phyloP scores from a whole-genome alignment of 202 grass and related monocot genomes.

The Panicum virgatum region DNA sequence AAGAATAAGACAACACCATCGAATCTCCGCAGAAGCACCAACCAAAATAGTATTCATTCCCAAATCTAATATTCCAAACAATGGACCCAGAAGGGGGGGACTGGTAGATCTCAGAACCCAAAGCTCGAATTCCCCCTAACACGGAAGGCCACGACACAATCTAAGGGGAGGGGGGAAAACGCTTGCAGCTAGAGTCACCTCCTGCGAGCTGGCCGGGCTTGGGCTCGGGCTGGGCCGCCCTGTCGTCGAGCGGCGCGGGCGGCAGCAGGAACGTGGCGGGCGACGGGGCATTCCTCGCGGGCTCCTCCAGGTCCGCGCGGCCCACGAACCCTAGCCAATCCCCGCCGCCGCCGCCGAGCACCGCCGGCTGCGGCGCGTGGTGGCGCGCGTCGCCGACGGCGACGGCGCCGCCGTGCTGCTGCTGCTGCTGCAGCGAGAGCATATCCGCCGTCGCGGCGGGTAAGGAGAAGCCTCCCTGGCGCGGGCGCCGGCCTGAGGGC shows the following conservation, averaged over 20 bases:
- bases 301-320: slow-evolving; percentile 13
- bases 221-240: slow-evolving; percentile 29
- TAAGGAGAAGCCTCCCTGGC: slow-evolving; percentile 19
- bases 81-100: background rate
- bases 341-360: background rate
- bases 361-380: slow-evolving; percentile 28
- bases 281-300: slow-evolving; percentile 22
- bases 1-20: background rate
- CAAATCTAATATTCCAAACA: slow-evolving; percentile 4
- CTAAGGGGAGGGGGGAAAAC: background rate
- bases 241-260: slow-evolving; percentile 30
- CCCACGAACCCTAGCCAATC: slow-evolving; percentile 41
- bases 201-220: slow-evolving; percentile 42
- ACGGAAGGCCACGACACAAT: background rate
- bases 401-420: background rate
- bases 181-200: slow-evolving; percentile 30
- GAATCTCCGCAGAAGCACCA: slow-evolving; percentile 13
- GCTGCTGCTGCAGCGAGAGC: slow-evolving; percentile 41
- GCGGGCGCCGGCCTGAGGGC: background rate
- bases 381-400: slow-evolving; percentile 26
- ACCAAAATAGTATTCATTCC: background rate
- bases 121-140: slow-evolving; percentile 1
- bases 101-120: slow-evolving; percentile 18
- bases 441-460: slow-evolving; percentile 25
- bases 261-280: slow-evolving; percentile 41